Conservation (phyloP, 768 basidiomycete species). For the Suillus subalutaceus region DNA sequence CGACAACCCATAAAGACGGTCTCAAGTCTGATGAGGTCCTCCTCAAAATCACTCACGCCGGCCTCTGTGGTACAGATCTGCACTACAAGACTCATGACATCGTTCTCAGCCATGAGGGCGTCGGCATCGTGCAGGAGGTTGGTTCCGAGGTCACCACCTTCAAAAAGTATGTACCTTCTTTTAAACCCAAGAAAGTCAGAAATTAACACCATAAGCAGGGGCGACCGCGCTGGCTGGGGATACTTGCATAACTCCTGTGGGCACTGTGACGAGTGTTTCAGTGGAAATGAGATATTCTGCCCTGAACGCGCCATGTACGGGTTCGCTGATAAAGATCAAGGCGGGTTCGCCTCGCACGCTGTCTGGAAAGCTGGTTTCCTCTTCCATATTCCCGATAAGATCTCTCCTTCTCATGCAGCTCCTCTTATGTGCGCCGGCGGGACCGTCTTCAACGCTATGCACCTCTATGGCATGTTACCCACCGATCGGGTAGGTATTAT, state of each 20-base stretch:
- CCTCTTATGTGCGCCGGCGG: conserved; percentile 42
- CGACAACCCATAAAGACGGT: conserved; percentile 13
- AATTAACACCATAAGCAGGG: conserved; percentile 21
- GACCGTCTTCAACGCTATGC: conserved; percentile 34
- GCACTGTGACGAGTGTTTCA: conserved; percentile 35
- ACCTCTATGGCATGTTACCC: conserved; percentile 26
- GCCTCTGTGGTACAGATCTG: conserved; percentile 17
- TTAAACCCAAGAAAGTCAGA: conserved; percentile 2
- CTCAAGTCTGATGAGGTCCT: conserved; percentile 34
- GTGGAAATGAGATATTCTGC: conserved; percentile 36
- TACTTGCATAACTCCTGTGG: conserved; percentile 36
- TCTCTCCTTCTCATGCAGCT: conserved; percentile 34
- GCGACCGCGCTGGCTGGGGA: conserved; percentile 41
- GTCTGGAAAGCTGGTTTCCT: conserved; percentile 37
- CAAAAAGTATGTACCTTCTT: conserved; percentile 32
- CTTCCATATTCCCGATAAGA: conserved; percentile 35
- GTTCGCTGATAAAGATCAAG: conserved; percentile 29
- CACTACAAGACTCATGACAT: conserved; percentile 35
- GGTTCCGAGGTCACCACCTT: conserved; percentile 35
- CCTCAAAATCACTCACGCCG: conserved; percentile 36
- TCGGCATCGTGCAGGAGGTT: conserved; percentile 36
- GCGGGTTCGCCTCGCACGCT: conserved; percentile 40
- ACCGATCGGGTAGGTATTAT: conserved; percentile 38
- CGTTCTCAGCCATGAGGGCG: conserved; percentile 44
- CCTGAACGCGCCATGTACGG: conserved; percentile 29